phyloP scores from a whole-genome alignment of 2,329 filamentous ascomycete genomes.

The Phaeosphaeriaceae sp. region DNA sequence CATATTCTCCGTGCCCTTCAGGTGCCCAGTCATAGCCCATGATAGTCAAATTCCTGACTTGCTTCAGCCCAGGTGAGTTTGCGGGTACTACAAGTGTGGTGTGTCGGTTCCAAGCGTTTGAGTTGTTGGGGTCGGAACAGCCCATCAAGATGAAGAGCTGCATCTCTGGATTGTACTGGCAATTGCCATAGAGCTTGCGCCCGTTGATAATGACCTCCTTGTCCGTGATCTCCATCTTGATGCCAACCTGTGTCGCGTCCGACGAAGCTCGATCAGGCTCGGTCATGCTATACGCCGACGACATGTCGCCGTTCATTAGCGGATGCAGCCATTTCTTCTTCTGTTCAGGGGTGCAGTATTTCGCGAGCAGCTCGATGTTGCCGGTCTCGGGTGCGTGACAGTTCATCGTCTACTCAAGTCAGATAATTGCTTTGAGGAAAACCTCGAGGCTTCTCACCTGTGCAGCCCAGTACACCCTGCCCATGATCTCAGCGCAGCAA shows the following conservation, averaged over 20 bases:
- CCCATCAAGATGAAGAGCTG: slow-evolving; percentile 48
- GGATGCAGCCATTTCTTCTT: slow-evolving; percentile 60
- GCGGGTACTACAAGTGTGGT: slow-evolving; percentile 51
- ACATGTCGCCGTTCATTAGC: slow-evolving; percentile 57
- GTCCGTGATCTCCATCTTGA: slow-evolving; percentile 45
- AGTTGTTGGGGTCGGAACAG: slow-evolving; percentile 50
- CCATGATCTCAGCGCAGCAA: slow-evolving; percentile 57
- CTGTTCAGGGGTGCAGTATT: slow-evolving; percentile 59
- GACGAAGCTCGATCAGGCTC: slow-evolving; percentile 60
- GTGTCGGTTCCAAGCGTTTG: slow-evolving; percentile 50
- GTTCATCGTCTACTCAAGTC: slow-evolving; percentile 49
- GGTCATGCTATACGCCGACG: slow-evolving; percentile 60
- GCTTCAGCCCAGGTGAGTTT: slow-evolving; percentile 47
- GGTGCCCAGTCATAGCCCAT: slow-evolving; percentile 54
- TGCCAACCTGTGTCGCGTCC: slow-evolving; percentile 58
- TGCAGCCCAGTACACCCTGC: slow-evolving; percentile 55
- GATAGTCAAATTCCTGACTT: slow-evolving; percentile 50
- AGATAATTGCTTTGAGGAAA: neutral
- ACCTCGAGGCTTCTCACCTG: slow-evolving; percentile 33
- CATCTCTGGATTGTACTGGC: slow-evolving; percentile 48
- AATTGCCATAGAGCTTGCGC: slow-evolving; percentile 52
- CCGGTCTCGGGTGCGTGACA: slow-evolving; percentile 59
- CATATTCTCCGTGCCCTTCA: slow-evolving; percentile 52
- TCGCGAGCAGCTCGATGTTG: slow-evolving; percentile 61
- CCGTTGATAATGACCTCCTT: slow-evolving; percentile 52